Evolutionary conservation across 352 stramenopile species (phyloP).

Genomic region (Phytopythium boreale): DNA sequence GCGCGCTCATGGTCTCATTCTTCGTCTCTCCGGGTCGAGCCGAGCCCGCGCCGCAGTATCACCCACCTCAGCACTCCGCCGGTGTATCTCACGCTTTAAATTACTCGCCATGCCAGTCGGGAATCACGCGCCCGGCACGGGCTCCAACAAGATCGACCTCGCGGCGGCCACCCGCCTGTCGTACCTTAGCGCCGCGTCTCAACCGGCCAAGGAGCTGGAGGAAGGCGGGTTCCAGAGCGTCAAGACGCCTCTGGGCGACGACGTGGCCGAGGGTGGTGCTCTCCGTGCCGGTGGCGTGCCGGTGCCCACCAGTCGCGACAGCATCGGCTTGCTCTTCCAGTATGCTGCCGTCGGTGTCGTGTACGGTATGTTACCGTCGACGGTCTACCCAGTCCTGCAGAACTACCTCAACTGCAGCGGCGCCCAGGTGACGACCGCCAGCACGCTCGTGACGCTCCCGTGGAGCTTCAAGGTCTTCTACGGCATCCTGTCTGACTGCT

Average conservation of each 20-base stretch:
- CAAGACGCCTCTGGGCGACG: conserved; percentile 19
- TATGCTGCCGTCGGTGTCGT: conserved; percentile 51
- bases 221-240: conserved; percentile 23
- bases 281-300: conserved; percentile 35
- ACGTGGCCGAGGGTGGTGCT: conserved; percentile 32
- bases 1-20: neutral
- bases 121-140: neutral
- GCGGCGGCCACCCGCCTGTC: conserved; percentile 24
- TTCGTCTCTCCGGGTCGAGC: neutral
- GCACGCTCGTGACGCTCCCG: conserved; percentile 30
- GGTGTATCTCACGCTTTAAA: neutral
- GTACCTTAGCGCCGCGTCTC: conserved; percentile 23
- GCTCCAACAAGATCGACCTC: conserved; percentile 7
- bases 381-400: conserved; percentile 51
- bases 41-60: neutral
- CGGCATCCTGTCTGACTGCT: conserved; percentile 54
- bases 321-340: conserved; percentile 44
- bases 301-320: conserved; percentile 22
- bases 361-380: conserved; percentile 38
- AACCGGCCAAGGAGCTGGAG: conserved; percentile 20
- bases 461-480: conserved; percentile 73
- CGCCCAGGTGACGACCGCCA: conserved; percentile 21
- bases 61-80: neutral
- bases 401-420: conserved; percentile 47
- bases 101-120: neutral